A percentile compares a stretch with the other conserved stretches of the same genome.
Conservation (phyloP, 2,329 filamentous ascomycete genomes). For the Thelonectria discophora region DNA sequence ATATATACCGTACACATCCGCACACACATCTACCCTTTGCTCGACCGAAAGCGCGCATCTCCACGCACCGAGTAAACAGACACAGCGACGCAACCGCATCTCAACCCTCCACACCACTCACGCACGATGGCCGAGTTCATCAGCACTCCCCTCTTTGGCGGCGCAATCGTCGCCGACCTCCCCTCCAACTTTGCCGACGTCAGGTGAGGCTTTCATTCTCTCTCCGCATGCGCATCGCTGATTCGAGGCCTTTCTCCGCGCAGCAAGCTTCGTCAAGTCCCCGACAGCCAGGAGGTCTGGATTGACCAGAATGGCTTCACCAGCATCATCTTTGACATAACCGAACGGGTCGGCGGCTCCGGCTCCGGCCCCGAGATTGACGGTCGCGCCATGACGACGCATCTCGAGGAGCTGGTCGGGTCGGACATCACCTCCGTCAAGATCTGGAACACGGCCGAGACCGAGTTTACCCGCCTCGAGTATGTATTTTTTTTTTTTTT, state of each 20-base stretch:
- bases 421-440: conserved; percentile 70
- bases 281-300: conserved; percentile 92
- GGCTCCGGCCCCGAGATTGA: conserved; percentile 67
- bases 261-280: conserved; percentile 77
- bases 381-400: conserved; percentile 73
- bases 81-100: background rate
- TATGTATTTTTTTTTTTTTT: too few relatives aligned
- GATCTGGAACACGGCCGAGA: conserved; percentile 72
- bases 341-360: conserved; percentile 74
- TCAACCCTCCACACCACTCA: conserved; percentile 16
- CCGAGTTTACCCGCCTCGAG: conserved; percentile 65
- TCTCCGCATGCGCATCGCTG: conserved; percentile 19
- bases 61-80: background rate
- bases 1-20: background rate
- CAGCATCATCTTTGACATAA: conserved; percentile 89
- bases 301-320: conserved; percentile 85
- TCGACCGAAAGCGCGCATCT: background rate
- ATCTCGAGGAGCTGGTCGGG: conserved; percentile 75
- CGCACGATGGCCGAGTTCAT: conserved; percentile 62
- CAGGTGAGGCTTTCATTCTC: conserved; percentile 62
- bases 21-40: background rate
- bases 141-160: conserved; percentile 73
- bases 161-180: conserved; percentile 74
- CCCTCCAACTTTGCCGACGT: conserved; percentile 76
- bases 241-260: conserved; percentile 6